Evolutionary conservation across 495 filamentous ascomycete genomes (phyloP).

Genomic region (Neurospora sp.): DNA sequence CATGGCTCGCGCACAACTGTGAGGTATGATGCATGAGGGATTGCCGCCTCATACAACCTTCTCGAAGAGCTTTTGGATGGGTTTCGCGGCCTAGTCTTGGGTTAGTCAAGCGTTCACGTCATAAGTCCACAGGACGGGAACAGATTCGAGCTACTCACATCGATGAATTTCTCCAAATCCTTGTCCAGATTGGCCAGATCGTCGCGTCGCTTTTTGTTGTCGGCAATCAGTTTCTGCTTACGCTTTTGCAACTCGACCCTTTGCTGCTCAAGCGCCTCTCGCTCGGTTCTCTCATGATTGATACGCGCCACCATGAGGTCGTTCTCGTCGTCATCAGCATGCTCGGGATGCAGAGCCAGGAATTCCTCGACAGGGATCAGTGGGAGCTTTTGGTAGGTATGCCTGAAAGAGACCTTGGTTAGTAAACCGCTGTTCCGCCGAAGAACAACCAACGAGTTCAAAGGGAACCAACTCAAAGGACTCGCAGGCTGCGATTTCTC

Average conservation of each 20-base stretch:
- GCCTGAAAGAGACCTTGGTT: conserved; percentile 38
- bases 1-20: neutral
- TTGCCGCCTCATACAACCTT: conserved; percentile 42
- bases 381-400: conserved; percentile 77
- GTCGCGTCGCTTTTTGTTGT: conserved; percentile 92
- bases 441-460: neutral
- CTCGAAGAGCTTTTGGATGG: conserved; percentile 74
- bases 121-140: neutral
- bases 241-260: conserved; percentile 77
- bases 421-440: neutral
- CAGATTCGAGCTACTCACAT: conserved; percentile 34
- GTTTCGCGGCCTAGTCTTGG: conserved; percentile 61
- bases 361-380: conserved; percentile 79
- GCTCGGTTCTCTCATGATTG: conserved; percentile 77
- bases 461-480: conserved; percentile 67
- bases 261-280: conserved; percentile 77
- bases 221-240: conserved; percentile 83
- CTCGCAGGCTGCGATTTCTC: conserved; percentile 86
- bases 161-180: conserved; percentile 85
- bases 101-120: conserved; percentile 14
- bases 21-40: neutral
- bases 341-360: conserved; percentile 65
- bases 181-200: conserved; percentile 81
- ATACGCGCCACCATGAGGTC: conserved; percentile 85
- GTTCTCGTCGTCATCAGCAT: conserved; percentile 57